phyloP scores from a whole-genome alignment of 1,284 basidiomycete genomes.

The Exobasidium rhododendri region DNA sequence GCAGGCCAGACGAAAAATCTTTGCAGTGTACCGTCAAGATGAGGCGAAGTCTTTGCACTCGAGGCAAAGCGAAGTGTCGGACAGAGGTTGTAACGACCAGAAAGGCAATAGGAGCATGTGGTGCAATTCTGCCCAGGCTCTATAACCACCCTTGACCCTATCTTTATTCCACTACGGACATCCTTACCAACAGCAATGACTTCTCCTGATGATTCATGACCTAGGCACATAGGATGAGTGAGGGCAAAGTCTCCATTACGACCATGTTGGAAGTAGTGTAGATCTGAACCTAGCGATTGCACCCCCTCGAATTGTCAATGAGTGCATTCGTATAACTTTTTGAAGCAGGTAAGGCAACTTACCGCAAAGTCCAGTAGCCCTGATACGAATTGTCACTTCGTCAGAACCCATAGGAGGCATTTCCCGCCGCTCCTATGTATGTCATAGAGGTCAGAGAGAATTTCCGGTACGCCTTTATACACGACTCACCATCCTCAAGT shows the following conservation, averaged over 20 bases:
- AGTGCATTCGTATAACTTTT: neutral
- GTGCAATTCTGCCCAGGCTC: slow-evolving; percentile 88
- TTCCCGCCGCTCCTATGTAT: neutral
- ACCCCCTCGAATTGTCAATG: neutral
- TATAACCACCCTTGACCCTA: slow-evolving; percentile 87
- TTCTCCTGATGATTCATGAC: slow-evolving; percentile 84
- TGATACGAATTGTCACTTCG: slow-evolving; percentile 68
- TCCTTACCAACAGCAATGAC: slow-evolving; percentile 64
- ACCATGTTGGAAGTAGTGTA: slow-evolving; percentile 47
- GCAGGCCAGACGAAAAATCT: slow-evolving; percentile 82
- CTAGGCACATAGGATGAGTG: slow-evolving; percentile 72
- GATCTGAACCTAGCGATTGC: slow-evolving; percentile 25
- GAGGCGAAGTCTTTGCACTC: slow-evolving; percentile 85
- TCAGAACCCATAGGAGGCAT: slow-evolving; percentile 65
- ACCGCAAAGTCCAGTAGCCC: slow-evolving; percentile 84
- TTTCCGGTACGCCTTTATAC: no score
- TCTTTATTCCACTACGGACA: slow-evolving; percentile 62
- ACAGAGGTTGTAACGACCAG: slow-evolving; percentile 92
- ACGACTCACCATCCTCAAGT: slow-evolving; percentile 57
- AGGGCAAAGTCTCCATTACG: slow-evolving; percentile 90
- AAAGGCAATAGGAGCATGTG: slow-evolving; percentile 59
- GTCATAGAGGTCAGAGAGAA: no score
- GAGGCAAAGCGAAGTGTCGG: slow-evolving; percentile 77
- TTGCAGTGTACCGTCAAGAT: slow-evolving; percentile 86
- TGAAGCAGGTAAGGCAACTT: slow-evolving; percentile 4